Percentiles rank a stretch among this genome's conserved stretches.
phyloP scores from a whole-genome alignment of 2,329 filamentous ascomycete species.

The Phyllosticta citriasiana region DNA sequence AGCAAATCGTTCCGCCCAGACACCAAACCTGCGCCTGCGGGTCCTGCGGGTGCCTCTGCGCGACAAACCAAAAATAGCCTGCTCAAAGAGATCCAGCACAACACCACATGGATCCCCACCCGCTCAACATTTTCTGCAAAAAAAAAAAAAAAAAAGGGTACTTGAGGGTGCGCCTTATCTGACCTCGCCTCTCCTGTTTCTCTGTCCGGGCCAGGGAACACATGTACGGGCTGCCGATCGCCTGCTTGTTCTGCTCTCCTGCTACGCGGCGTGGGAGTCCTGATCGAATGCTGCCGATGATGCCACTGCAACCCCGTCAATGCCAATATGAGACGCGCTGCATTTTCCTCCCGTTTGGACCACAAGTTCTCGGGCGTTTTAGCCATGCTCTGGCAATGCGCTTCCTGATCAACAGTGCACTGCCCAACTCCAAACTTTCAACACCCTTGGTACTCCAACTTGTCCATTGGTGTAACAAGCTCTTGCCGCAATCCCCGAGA shows the following conservation, averaged over 20 bases:
- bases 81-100: neutral
- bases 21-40: neutral
- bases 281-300: neutral
- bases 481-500: neutral
- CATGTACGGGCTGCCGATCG: neutral
- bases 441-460: neutral
- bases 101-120: neutral
- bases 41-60: neutral
- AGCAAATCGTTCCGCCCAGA: neutral
- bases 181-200: neutral
- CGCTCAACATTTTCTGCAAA: neutral
- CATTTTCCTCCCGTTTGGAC: neutral
- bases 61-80: neutral
- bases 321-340: neutral
- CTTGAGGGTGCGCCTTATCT: neutral
- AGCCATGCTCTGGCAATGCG: neutral
- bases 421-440: neutral
- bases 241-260: neutral
- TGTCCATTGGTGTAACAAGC: neutral
- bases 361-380: neutral
- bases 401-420: neutral
- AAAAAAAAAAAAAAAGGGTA: neutral
- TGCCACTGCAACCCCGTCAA: neutral
- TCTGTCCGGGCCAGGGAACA: neutral
- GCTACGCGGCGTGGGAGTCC: neutral